Percentiles rank a stretch among this genome's conserved stretches.
Evolutionary conservation across 495 filamentous ascomycete species (phyloP).

Genomic region (Choiromyces venosus): DNA sequence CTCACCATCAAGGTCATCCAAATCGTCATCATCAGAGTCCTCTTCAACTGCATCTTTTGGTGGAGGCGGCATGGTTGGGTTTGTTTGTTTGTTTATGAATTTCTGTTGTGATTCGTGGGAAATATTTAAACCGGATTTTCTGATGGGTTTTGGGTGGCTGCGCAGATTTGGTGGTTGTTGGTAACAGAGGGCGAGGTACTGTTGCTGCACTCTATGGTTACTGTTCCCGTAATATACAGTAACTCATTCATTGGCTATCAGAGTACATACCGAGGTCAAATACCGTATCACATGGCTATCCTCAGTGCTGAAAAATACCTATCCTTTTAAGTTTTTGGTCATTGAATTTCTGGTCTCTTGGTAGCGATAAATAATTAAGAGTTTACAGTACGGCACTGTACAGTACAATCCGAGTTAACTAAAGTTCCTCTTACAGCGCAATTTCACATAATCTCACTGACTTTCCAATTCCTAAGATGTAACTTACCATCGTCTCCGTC

Average conservation of each 20-base stretch:
- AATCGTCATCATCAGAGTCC: slow-evolving; percentile 77
- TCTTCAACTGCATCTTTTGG: slow-evolving; percentile 45
- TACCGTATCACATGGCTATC: neutral
- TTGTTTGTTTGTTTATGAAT: slow-evolving; percentile 4
- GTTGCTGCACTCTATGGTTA: no score
- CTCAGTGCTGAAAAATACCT: neutral
- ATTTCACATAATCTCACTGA: neutral
- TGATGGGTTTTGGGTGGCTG: neutral
- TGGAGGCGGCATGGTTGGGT: slow-evolving; percentile 1
- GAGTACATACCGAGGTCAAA: neutral
- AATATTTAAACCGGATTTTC: neutral
- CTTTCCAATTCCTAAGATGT: neutral
- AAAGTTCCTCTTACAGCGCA: neutral
- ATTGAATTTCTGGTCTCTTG: neutral
- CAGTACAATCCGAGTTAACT: neutral
- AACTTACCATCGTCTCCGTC: neutral
- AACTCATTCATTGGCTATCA: neutral
- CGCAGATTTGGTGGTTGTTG: neutral
- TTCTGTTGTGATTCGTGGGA: neutral
- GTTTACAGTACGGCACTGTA: no score
- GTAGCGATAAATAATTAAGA: neutral
- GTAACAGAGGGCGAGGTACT: neutral
- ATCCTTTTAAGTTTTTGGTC: neutral
- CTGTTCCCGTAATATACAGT: no score
- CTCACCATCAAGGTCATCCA: slow-evolving; percentile 85